A percentile compares a stretch with the other conserved stretches of the same genome.
phyloP scores from a whole-genome alignment of 352 stramenopile genomes.

The Globisporangium lucens region DNA sequence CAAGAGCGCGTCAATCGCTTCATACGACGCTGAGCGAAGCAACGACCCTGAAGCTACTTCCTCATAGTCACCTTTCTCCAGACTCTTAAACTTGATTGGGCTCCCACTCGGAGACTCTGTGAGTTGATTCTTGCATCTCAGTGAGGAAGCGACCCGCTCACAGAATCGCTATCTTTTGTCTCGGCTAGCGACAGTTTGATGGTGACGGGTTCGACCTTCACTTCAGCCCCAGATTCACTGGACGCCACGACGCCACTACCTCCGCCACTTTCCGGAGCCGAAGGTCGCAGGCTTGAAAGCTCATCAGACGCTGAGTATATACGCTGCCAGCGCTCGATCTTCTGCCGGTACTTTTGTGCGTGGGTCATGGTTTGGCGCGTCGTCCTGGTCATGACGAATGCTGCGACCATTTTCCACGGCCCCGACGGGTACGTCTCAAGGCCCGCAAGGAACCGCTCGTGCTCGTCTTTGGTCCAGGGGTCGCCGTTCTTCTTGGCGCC shows the following conservation, averaged over 20 bases:
- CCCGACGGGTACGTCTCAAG: neutral
- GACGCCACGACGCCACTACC: no score
- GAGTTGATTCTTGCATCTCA: neutral
- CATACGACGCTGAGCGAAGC: neutral
- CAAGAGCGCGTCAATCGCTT: neutral
- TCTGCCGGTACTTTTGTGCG: neutral
- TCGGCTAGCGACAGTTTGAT: neutral
- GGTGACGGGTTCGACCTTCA: neutral
- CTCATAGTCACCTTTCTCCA: no score
- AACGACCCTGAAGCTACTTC: neutral
- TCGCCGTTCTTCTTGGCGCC: conserved; percentile 2
- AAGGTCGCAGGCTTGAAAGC: no score
- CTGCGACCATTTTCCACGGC: neutral
- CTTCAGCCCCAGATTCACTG: neutral
- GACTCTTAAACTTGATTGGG: neutral
- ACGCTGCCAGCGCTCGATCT: neutral
- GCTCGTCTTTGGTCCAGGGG: conserved; percentile 40
- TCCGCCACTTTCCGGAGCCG: no score
- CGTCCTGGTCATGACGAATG: neutral
- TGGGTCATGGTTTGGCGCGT: neutral
- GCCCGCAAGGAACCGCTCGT: conserved; percentile 80
- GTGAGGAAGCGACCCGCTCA: neutral
- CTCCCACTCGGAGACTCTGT: neutral
- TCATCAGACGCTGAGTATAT: neutral
- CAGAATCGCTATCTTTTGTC: neutral